phyloP scores from a whole-genome alignment of 2,329 filamentous ascomycete species.

The Lachnellula subtilissima region DNA sequence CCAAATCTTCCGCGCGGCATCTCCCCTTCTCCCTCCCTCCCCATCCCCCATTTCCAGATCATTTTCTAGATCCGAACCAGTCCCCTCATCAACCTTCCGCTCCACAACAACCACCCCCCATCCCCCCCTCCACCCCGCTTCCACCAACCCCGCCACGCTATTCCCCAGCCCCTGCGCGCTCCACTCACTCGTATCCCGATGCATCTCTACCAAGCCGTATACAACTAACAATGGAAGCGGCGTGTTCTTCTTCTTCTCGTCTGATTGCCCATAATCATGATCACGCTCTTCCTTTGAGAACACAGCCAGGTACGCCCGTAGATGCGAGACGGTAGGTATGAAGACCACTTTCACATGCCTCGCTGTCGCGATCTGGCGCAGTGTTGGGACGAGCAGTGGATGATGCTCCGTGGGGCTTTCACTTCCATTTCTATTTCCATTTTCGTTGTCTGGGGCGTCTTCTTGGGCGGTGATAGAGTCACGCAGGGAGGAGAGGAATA shows the following conservation, averaged over 20 bases:
- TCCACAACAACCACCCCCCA: constrained; percentile 45
- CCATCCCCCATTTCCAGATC: constrained; percentile 34
- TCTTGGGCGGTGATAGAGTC: constrained; percentile 37
- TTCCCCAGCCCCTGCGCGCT: constrained; percentile 67
- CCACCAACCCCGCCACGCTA: constrained; percentile 58
- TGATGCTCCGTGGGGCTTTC: constrained; percentile 29
- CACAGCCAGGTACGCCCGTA: constrained; percentile 69
- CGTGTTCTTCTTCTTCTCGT: constrained; percentile 8
- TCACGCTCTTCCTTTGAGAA: constrained; percentile 2
- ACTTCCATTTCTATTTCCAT: constrained; percentile 14
- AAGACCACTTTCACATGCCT: constrained; percentile 68
- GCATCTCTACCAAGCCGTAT: constrained; percentile 61
- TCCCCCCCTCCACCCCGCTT: constrained; percentile 46
- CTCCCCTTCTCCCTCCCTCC: constrained; percentile 23
- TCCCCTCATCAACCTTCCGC: constrained; percentile 22
- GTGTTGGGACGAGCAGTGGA: constrained; percentile 55
- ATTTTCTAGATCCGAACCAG: constrained; percentile 33
- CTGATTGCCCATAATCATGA: constrained; percentile 1
- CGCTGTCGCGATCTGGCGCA: constrained; percentile 65
- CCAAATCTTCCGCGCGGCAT: constrained; percentile 34
- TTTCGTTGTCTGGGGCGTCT: constrained; percentile 8
- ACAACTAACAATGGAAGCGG: constrained; percentile 48
- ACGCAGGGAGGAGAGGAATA: constrained; percentile 59
- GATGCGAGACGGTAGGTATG: constrained; percentile 67
- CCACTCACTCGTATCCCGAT: constrained; percentile 66